These are phyloP conservation scores for Yarrowia deformans DNA, from an alignment of 805 yeast genomes.

Conservation along the genomic window DNA sequence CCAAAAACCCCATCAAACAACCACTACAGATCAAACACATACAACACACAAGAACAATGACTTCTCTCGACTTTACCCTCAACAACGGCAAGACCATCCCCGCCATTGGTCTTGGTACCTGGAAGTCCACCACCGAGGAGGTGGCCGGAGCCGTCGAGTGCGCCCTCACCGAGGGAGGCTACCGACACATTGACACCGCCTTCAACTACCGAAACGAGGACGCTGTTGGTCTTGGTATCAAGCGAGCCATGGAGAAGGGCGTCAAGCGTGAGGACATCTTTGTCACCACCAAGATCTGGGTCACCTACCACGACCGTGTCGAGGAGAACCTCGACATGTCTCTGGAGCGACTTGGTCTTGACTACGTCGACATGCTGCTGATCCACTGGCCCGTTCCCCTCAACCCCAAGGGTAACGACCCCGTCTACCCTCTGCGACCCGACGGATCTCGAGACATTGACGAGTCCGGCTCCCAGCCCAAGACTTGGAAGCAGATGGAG, in stretches of 20 bases:
- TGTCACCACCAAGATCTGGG: conserved; percentile 71
- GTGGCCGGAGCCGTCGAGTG: conserved; percentile 54
- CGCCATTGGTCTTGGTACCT: conserved; percentile 74
- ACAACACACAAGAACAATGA: conserved; percentile 6
- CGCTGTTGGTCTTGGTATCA: conserved; percentile 67
- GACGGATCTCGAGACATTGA: conserved; percentile 54
- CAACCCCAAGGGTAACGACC: conserved; percentile 40
- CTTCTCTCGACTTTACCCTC: conserved; percentile 51
- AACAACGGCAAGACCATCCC: conserved; percentile 71
- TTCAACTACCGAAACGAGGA: conserved; percentile 71
- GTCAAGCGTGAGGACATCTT: conserved; percentile 61
- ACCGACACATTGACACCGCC: conserved; percentile 79
- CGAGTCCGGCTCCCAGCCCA: conserved; percentile 49
- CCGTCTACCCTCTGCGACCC: conserved; percentile 51
- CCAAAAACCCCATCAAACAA: neutral
- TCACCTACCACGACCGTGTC: conserved; percentile 52
- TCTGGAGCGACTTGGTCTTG: conserved; percentile 60
- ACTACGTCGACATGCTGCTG: conserved; percentile 69
- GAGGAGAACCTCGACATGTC: conserved; percentile 60
- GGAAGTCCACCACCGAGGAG: conserved; percentile 58
- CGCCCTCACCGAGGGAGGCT: conserved; percentile 67
- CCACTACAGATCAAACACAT: neutral
- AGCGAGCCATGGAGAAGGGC: conserved; percentile 53
- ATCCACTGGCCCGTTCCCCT: conserved; percentile 70
- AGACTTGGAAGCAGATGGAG: conserved; percentile 73